A percentile compares a stretch with the other conserved stretches of the same genome.
phyloP scores from a whole-genome alignment of 2,329 filamentous ascomycete genomes.

The Xylaria polymorpha region DNA sequence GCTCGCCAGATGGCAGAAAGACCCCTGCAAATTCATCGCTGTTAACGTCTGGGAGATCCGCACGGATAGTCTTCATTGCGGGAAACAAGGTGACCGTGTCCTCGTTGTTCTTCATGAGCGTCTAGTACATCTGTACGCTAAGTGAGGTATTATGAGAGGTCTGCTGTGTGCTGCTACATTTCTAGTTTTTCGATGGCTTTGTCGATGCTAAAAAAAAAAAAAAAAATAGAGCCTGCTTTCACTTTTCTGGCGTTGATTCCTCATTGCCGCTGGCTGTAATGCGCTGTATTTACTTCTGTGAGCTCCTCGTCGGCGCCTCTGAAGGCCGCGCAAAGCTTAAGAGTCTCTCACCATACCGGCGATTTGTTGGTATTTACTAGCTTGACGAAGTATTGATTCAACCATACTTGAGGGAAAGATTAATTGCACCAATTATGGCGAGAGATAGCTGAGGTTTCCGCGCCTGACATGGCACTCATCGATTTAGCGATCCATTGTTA shows the following conservation, averaged over 20 bases:
- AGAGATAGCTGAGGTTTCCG: constrained; percentile 12
- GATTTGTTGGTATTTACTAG: constrained; percentile 7
- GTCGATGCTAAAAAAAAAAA: constrained; percentile 15
- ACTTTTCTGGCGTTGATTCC: neutral
- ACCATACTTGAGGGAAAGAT: constrained; percentile 14
- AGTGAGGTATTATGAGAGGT: constrained; percentile 19
- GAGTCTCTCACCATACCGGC: constrained; percentile 7
- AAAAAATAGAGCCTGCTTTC: constrained; percentile 16
- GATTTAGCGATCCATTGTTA: neutral
- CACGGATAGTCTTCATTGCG: constrained; percentile 7
- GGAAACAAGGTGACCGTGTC: constrained; percentile 5
- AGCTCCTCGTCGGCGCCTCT: constrained; percentile 11
- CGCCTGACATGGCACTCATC: constrained; percentile 16
- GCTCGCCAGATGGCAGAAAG: constrained; percentile 12
- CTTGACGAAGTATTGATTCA: neutral
- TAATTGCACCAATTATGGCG: constrained; percentile 8
- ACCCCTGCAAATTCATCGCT: neutral
- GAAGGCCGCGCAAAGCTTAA: constrained; percentile 13
- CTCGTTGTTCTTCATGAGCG: neutral
- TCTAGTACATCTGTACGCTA: constrained; percentile 4
- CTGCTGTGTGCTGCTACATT: constrained; percentile 8
- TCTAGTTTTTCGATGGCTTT: constrained; percentile 15
- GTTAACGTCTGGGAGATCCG: neutral
- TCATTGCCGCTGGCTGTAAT: neutral
- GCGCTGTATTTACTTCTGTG: neutral